These are phyloP conservation scores for Somion occarium DNA, from an alignment of 1,284 basidiomycete genomes.

Conservation along the genomic window DNA sequence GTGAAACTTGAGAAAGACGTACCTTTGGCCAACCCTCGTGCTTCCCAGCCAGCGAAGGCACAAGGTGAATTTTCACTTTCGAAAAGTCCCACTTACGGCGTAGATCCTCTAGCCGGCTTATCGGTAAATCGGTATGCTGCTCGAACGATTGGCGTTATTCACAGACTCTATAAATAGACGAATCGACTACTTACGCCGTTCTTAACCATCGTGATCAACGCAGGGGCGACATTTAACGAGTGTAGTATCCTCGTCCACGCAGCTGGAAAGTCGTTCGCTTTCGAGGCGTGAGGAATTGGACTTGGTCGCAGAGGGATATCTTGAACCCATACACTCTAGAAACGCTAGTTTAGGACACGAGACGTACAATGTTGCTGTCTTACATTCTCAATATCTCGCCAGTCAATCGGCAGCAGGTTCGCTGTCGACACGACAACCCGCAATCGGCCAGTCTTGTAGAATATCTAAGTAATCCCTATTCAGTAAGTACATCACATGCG, in stretches of 20 bases:
- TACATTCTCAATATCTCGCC: slow-evolving; percentile 78
- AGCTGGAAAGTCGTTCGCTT: slow-evolving; percentile 37
- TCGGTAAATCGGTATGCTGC: slow-evolving; percentile 55
- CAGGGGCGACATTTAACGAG: slow-evolving; percentile 57
- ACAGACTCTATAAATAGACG: slow-evolving; percentile 6
- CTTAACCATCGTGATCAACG: slow-evolving; percentile 48
- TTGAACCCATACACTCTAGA: slow-evolving; percentile 73
- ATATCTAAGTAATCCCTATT: slow-evolving; percentile 38
- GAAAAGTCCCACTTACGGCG: slow-evolving; percentile 73
- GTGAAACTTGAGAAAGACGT: neutral
- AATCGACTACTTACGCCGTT: slow-evolving; percentile 42
- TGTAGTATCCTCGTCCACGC: slow-evolving; percentile 51
- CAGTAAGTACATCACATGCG: neutral
- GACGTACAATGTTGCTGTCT: slow-evolving; percentile 13
- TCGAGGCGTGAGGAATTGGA: slow-evolving; percentile 42
- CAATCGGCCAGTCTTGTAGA: slow-evolving; percentile 69
- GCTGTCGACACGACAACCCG: slow-evolving; percentile 72
- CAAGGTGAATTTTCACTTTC: slow-evolving; percentile 56
- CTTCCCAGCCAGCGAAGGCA: slow-evolving; percentile 68
- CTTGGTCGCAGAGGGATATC: slow-evolving; percentile 54
- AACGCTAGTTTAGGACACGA: slow-evolving; percentile 3
- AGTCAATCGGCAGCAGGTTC: slow-evolving; percentile 70
- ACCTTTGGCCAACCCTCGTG: slow-evolving; percentile 66
- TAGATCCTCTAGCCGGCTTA: slow-evolving; percentile 48
- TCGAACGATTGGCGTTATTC: neutral